Evolutionary conservation across 1,284 basidiomycete species (phyloP), one percentile per base, ranked within the genome.

Genomic region (Boletellus deceptivus): DNA sequence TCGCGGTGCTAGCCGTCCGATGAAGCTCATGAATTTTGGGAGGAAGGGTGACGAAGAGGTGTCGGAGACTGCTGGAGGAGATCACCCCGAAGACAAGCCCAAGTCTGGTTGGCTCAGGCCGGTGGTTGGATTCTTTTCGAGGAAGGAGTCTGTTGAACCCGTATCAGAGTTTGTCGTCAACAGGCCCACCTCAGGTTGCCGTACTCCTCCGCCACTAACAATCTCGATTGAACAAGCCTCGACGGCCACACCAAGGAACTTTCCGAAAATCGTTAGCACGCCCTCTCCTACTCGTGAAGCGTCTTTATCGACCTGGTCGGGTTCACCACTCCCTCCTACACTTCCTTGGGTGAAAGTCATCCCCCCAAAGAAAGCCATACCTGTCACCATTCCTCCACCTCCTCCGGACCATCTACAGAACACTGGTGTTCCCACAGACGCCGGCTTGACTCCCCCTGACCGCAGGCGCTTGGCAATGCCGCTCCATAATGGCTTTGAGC

Each of bases 401-500:
- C 58, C 67, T 55, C 54, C 53, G 49, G 63, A 55, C 42, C 64
- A 57, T 40, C 42, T 55, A 36, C 68, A 63, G 49, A 67, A 67
- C 24, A 59, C 66, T 8, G 72, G 63, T 36, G 61, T 70, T 42
- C 60, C 65, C 29, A 55, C 53, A 18, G 63, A 68, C 37, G 59
- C 59, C 16, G 50, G 53, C 38, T 55, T 54, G 29, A 63, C 61
- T 17, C 62, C 63, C 47, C 65, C 56, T 11, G 53, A 66, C 27
- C 27, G 53, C 6, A 60, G 59, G 13, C 56, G 57, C 8, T 37
- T 79, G 33, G 74, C 79, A 17, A 65, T 82, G 50, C 84, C 83
- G 3, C 69, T 85, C 18, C 77, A 85, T 55, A 73, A 75, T 29
- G 77, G 77, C n/a, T 79, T 78, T 58, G 70, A 74, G 46, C 51